Evolutionary conservation across 1,284 basidiomycete genomes (phyloP), one percentile per base, ranked within the genome.

Genomic region (Sanghuangporus sanghuang): DNA sequence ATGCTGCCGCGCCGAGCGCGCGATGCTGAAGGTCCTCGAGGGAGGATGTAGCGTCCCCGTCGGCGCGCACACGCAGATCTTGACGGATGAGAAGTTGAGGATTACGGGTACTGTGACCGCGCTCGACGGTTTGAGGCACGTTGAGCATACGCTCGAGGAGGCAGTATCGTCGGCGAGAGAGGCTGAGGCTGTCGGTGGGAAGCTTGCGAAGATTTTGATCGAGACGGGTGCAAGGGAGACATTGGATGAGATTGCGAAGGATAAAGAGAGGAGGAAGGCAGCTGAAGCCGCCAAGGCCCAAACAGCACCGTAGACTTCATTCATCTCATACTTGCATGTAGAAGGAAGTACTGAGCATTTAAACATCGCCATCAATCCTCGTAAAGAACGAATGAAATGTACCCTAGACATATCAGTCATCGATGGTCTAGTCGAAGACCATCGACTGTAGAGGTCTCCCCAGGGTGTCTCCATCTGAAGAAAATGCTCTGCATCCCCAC

Each of bases 1-100:
- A 86, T 77, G 73, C 61, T 92, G 90, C 70, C 78, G 81, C 21
- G 93, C 93, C 6, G 97, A 99, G 76, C 85, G 96, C 11, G 91
- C 90, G 1, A 89, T 93, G 73, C 79, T 99, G 67, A 82, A 89
- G 42, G 88, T 92, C 42, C 81, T 99, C 59, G 96, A 99, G 74
- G 97, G 97, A 11, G 97, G 96, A 35, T 99, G 97, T 75, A 96
- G 92, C 65, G 95, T 99, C 1, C 97, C 96, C 0, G 95, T 98
- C n/a, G 96, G 96, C 16, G 89, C 94, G 38, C 80, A 84, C 64
- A 89, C 86, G 54, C 74, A 73, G 59, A 70, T 87, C 66, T 73
- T 71, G 63, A 72, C 67, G 67, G 73, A 74, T 48, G 68, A 72
- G 62, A 67, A 71, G 57, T 75, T 96, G 67, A 82, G 77, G 46